Evolutionary conservation across 176 grass and related monocot genomes (phyloP), one percentile per base, ranked within the genome.

Genomic region (Raddia distichophylla): DNA sequence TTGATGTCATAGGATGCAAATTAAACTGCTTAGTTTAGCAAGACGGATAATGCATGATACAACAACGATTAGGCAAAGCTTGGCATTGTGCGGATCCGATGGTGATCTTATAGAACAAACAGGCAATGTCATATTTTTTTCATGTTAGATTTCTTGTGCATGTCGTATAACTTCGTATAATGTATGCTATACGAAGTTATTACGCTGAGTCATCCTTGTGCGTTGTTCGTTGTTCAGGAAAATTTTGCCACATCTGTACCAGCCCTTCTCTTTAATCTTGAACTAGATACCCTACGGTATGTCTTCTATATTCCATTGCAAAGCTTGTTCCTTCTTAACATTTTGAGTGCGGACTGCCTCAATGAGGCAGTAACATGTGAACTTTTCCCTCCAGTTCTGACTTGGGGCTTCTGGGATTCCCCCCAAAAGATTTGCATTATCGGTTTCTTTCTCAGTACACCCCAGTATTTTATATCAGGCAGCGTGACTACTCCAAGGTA

Each of bases 401-500:
- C 67, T 90, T 98, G 73, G 95, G 95, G 58, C 88, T 98, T 89
- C 82, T 98, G 16, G 95, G 95, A 67, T 95, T 95, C 71, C 92
- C 95, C 61, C 77, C 90, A 17, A 98, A 98, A 80, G 95, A 98
- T 88, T 69, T 95, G 68, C 95, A 95, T 71, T 98, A 98, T 75
- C 87, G 90, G 3, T 98, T 98, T 82, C 95, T 98, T 91, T 95
- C 90, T 88, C 90, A 98, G 57, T 95, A 91, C 77, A 87, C 87
- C 68, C 95, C 95, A 45, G 82, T 93, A 75, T 98, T 98, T 84
- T 98, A 93, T 83, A 98, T 98, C 71, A 91, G 95, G 84, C 94
- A 86, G 57, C 94, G 90, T 71, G 95, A 98, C 48, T 98, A 98
- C 63, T 98, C 95, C 58, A 98, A 98, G 90, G 95, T 98, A 86